Percentiles rank a stretch among this genome's conserved stretches.
Conservation (phyloP, 495 filamentous ascomycete genomes). For the Thermochaetoides thermophila region DNA sequence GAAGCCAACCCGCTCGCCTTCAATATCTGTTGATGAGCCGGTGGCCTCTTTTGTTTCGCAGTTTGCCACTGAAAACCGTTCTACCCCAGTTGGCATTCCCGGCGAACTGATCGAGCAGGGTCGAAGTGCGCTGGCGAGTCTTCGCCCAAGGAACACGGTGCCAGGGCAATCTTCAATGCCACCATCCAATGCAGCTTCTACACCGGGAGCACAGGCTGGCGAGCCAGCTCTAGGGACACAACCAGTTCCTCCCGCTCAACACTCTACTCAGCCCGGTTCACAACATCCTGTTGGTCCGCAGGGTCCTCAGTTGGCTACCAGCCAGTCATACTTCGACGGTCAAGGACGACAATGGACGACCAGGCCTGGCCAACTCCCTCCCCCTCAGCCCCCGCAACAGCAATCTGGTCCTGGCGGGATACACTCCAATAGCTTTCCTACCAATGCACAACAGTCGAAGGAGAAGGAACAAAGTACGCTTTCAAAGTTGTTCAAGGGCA, state of each 20-base stretch:
- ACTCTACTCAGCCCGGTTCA: slow-evolving; percentile 4
- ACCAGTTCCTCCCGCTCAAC: neutral
- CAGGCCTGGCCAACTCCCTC: slow-evolving; percentile 1
- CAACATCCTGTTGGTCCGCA: neutral
- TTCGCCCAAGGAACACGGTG: no score
- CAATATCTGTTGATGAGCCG: neutral
- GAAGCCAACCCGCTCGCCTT: slow-evolving; percentile 4
- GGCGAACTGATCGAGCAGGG: slow-evolving; percentile 2
- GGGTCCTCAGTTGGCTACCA: neutral
- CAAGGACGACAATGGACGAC: slow-evolving; percentile 1
- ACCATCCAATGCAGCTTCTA: no score
- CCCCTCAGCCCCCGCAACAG: slow-evolving; percentile 3
- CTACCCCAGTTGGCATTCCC: neutral
- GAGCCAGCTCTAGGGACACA: neutral
- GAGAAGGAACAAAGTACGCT: slow-evolving; percentile 20
- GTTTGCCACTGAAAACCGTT: no score
- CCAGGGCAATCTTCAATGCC: no score
- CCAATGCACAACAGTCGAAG: slow-evolving; percentile 3
- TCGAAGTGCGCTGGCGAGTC: no score
- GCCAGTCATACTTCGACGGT: neutral
- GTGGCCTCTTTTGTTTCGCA: neutral
- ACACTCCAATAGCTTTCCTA: slow-evolving; percentile 5
- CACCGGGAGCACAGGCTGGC: neutral
- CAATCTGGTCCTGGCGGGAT: slow-evolving; percentile 3
- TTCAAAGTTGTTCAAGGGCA: slow-evolving; percentile 19